These are phyloP conservation scores for Centaurea solstitialis DNA, from an alignment of 129 eudicot genomes.

Conservation along the genomic window DNA sequence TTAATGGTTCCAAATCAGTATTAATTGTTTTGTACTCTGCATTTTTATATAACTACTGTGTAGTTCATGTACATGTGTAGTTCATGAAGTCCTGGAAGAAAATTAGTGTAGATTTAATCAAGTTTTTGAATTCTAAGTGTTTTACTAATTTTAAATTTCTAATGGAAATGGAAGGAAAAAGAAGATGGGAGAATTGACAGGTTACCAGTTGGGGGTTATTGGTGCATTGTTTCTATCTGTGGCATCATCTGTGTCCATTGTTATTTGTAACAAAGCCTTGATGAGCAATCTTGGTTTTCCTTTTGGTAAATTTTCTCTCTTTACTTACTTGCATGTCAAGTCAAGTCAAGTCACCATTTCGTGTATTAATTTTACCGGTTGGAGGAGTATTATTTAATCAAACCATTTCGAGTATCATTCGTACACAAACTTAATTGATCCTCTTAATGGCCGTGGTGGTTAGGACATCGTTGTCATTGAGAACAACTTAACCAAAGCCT, in stretches of 20 bases:
- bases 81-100: neutral
- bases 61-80: neutral
- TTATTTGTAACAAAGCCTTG: conserved; percentile 93
- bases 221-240: conserved; percentile 94
- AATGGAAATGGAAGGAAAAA: neutral
- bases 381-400: too few relatives aligned
- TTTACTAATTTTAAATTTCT: neutral
- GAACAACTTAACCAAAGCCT: conserved; percentile 18
- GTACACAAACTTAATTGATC: neutral
- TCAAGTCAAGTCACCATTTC: conserved; percentile 15
- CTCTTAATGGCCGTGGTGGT: conserved; percentile 10
- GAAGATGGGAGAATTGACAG: conserved; percentile 83
- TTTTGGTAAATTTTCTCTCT: conserved; percentile 54
- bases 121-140: too few relatives aligned
- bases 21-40: neutral
- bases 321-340: conserved; percentile 17
- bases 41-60: neutral
- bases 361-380: neutral
- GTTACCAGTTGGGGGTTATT: conserved; percentile 77
- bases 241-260: conserved; percentile 95
- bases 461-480: conserved; percentile 24
- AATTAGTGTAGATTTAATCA: neutral
- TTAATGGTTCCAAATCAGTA: neutral
- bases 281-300: conserved; percentile 97
- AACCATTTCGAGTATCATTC: conserved; percentile 13